Conservation (phyloP, 2,329 filamentous ascomycete species). For the Scedosporium boydii region DNA sequence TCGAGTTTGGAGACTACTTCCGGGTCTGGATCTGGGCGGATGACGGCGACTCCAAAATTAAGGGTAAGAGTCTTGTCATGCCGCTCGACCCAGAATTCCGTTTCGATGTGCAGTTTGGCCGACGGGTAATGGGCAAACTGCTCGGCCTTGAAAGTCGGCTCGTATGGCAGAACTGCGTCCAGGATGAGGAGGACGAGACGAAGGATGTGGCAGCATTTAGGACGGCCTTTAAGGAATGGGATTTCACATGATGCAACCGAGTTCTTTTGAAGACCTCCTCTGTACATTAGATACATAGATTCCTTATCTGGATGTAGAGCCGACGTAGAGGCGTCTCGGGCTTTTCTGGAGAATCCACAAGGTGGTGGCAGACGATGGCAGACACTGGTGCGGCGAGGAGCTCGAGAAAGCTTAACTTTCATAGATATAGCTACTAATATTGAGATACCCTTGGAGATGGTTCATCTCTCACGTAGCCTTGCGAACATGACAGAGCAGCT, state of each 20-base stretch:
- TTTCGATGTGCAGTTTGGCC: constrained; percentile 86
- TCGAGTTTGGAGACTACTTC: constrained; percentile 58
- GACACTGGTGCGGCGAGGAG: too few species aligned
- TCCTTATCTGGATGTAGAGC: too few species aligned
- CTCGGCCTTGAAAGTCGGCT: constrained; percentile 69
- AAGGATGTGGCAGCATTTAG: constrained; percentile 73
- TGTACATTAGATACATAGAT: too few species aligned
- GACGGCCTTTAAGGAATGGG: constrained; percentile 71
- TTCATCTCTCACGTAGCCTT: too few species aligned
- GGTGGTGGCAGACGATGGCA: too few species aligned
- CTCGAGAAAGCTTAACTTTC: too few species aligned
- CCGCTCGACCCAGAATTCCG: constrained; percentile 60
- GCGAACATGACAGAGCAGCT: too few species aligned
- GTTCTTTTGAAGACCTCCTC: too few species aligned
- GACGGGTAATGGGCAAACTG: constrained; percentile 80
- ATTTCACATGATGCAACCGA: constrained; percentile 53
- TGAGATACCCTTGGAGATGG: too few species aligned
- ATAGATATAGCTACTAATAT: too few species aligned
- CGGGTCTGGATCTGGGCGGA: constrained; percentile 71
- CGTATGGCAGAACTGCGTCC: constrained; percentile 76
- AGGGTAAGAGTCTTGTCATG: constrained; percentile 57
- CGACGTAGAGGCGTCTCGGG: too few species aligned
- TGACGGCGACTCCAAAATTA: constrained; percentile 41
- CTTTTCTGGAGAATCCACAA: too few species aligned
- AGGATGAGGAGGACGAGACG: constrained; percentile 69